Conservation (phyloP, 805 yeast species). For the Blastobotrys attinorum region DNA sequence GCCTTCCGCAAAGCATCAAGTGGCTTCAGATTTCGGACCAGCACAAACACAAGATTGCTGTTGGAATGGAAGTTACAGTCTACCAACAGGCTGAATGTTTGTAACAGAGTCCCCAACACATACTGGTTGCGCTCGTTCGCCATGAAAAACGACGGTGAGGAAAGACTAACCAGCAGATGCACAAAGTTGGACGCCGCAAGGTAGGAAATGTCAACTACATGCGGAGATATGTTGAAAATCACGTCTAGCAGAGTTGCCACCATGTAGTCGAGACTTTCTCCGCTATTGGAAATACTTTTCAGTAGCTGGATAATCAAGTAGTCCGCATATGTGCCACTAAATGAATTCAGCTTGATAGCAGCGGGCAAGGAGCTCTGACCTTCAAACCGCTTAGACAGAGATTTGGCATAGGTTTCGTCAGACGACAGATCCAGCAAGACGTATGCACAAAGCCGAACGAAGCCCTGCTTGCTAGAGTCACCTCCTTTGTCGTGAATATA, state of each 20-base stretch:
- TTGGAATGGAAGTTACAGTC: slow-evolving; percentile 22
- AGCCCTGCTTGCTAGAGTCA: slow-evolving; percentile 19
- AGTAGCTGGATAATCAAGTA: slow-evolving; percentile 21
- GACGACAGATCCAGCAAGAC: slow-evolving; percentile 25
- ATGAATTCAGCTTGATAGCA: slow-evolving; percentile 18
- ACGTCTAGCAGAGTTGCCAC: slow-evolving; percentile 24
- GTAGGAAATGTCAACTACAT: slow-evolving; percentile 21
- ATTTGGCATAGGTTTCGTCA: slow-evolving; percentile 19
- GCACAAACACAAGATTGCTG: slow-evolving; percentile 20
- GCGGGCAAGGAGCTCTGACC: slow-evolving; percentile 23
- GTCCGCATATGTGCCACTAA: slow-evolving; percentile 26
- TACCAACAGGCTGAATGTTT: slow-evolving; percentile 18
- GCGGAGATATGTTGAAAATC: slow-evolving; percentile 27
- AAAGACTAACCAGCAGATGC: slow-evolving; percentile 19
- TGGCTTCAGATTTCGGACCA: slow-evolving; percentile 18
- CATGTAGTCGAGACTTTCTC: slow-evolving; percentile 15
- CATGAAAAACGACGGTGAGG: slow-evolving; percentile 19
- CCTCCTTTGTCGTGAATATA: slow-evolving; percentile 46
- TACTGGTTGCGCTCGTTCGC: slow-evolving; percentile 18
- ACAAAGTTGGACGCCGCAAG: slow-evolving; percentile 23
- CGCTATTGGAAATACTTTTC: slow-evolving; percentile 14
- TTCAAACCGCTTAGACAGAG: slow-evolving; percentile 20
- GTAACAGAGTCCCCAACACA: slow-evolving; percentile 17
- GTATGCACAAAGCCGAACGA: slow-evolving; percentile 28
- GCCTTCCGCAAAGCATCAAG: slow-evolving; percentile 12